phyloP scores from a whole-genome alignment of 257 asterid species.

The Solanum clarkiae region DNA sequence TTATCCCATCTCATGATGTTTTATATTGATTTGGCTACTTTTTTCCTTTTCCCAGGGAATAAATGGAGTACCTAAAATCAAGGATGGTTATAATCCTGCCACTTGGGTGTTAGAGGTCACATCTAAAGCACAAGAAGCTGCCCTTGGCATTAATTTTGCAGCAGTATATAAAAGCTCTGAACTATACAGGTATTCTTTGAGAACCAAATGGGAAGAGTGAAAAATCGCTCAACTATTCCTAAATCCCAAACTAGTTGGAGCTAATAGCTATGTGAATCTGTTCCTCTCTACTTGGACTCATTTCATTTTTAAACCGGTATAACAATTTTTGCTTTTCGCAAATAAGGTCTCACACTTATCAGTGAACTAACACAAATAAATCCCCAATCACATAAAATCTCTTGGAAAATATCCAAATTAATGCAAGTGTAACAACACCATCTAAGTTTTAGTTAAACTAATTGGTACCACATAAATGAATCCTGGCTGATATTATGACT shows the following conservation, averaged over 20 bases:
- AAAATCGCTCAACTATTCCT: not conserved
- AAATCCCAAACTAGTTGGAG: not conserved
- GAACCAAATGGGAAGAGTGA: not conserved
- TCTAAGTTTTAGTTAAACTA: not conserved
- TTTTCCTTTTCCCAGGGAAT: slow-evolving; percentile 19
- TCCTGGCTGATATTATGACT: not conserved
- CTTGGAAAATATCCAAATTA: not conserved
- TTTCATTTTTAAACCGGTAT: not conserved
- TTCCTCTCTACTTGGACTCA: not conserved
- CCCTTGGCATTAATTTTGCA: slow-evolving; percentile 36
- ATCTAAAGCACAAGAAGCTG: slow-evolving; percentile 45
- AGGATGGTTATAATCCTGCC: slow-evolving; percentile 71
- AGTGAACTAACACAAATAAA: not conserved
- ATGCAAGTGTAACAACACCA: not conserved
- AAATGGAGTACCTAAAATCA: slow-evolving; percentile 35
- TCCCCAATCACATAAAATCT: not conserved
- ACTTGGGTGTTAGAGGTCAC: slow-evolving; percentile 87
- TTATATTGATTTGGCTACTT: not conserved
- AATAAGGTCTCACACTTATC: not conserved
- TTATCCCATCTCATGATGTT: not conserved
- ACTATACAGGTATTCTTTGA: slow-evolving; percentile 30
- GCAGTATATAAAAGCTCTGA: slow-evolving; percentile 49
- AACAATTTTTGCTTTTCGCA: not conserved
- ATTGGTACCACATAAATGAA: not conserved
- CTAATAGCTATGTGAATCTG: not conserved